Evolutionary conservation across 139 green algal species (phyloP).

Genomic region (Yamagishiella unicocca): DNA sequence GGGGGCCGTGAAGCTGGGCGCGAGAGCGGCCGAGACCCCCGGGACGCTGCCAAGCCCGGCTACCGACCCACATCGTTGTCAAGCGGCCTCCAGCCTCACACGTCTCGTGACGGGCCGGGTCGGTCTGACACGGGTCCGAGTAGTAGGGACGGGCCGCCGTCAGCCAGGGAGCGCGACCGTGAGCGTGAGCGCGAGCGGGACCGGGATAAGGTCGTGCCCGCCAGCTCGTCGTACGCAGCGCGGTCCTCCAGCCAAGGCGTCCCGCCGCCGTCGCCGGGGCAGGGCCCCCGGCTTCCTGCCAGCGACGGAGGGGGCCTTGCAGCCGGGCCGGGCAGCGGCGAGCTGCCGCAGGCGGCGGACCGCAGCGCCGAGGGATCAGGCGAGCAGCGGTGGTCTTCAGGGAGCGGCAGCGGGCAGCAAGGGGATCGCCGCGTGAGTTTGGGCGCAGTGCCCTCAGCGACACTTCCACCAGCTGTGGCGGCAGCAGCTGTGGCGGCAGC

Average conservation of each 20-base stretch:
- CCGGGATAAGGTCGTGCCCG: neutral
- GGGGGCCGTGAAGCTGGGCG: neutral
- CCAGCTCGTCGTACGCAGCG: neutral
- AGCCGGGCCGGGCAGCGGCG: neutral
- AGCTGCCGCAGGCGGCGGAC: neutral
- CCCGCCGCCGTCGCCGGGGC: neutral
- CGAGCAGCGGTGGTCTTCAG: neutral
- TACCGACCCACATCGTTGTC: neutral
- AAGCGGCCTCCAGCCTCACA: neutral
- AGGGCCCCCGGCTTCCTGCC: neutral
- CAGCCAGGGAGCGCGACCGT: neutral
- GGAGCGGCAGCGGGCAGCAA: neutral
- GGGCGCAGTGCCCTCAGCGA: too few species aligned
- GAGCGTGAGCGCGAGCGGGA: conserved; percentile 8
- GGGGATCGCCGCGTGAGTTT: neutral
- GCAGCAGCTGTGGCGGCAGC: too few species aligned
- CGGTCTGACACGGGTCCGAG: neutral
- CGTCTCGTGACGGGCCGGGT: neutral
- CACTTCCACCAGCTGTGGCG: too few species aligned
- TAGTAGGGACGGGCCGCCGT: neutral
- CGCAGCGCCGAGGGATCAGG: neutral
- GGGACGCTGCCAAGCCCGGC: neutral
- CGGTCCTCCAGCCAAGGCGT: conserved; percentile 25
- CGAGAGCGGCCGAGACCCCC: neutral
- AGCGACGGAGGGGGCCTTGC: neutral